phyloP scores from a whole-genome alignment of 805 yeast genomes.

The Lipomyces yamadae region DNA sequence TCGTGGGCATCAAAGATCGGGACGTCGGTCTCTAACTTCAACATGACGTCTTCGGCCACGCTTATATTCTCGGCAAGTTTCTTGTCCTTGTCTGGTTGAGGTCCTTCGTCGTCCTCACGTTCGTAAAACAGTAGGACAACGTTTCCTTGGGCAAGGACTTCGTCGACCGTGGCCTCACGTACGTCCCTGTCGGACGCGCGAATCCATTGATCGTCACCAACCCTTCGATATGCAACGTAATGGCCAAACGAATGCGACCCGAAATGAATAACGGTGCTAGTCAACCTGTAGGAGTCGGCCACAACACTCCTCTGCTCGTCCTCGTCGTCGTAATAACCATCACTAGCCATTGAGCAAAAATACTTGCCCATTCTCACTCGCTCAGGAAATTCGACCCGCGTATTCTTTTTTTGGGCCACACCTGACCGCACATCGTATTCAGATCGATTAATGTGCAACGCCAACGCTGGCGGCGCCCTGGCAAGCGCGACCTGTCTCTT shows the following conservation, averaged over 20 bases:
- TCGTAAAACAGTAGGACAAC: slow-evolving; percentile 91
- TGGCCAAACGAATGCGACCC: slow-evolving; percentile 99
- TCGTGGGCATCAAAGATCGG: slow-evolving; percentile 25
- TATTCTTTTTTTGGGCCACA: slow-evolving; percentile 79
- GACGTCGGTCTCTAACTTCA: slow-evolving; percentile 17
- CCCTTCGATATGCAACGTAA: slow-evolving; percentile 81
- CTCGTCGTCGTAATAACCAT: not conserved
- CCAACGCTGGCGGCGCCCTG: slow-evolving; percentile 79
- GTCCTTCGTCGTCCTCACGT: slow-evolving; percentile 4
- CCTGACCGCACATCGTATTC: slow-evolving; percentile 89
- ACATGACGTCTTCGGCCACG: slow-evolving; percentile 10
- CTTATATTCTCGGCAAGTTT: not conserved
- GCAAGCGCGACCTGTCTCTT: slow-evolving; percentile 81
- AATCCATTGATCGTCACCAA: slow-evolving; percentile 87
- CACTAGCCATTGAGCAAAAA: slow-evolving; percentile 18
- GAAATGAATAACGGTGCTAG: slow-evolving; percentile 87
- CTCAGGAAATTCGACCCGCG: slow-evolving; percentile 77
- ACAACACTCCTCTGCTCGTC: not conserved
- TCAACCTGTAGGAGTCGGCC: slow-evolving; percentile 62
- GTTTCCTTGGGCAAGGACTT: slow-evolving; percentile 79
- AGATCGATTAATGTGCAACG: slow-evolving; percentile 89
- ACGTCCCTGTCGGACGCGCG: slow-evolving; percentile 90
- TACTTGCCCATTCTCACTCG: slow-evolving; percentile 53
- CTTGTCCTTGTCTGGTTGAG: not conserved
- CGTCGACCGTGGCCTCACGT: slow-evolving; percentile 75